Base-by-base conservation (phyloP, 2,329 filamentous ascomycete species). In the Fusarium nurragi region DNA sequence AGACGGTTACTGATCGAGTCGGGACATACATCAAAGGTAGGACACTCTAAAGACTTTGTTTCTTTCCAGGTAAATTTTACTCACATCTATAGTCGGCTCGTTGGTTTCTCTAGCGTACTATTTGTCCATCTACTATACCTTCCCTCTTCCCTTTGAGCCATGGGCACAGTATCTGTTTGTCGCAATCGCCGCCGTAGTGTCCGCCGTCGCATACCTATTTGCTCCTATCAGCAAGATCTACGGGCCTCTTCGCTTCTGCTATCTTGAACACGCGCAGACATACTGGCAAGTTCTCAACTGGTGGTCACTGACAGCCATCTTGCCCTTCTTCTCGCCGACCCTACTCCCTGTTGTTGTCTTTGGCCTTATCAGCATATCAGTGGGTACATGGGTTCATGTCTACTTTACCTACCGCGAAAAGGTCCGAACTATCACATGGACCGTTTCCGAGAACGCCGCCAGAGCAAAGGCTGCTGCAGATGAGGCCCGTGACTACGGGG, bases 261-360 rank as follows among this genome's bases (percentile, higher is more conserved):
- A 65, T 14, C 56, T 65, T 6, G 62, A 65, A 14, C 62, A 65
- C 13, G 43, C 62, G 1, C 62, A 65, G 12, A 65, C 62, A 10
- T 65, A 65, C 14, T 65, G 62, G 62, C 43, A 66, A 0, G 41
- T 65, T 0, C 32, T 66, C 3, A 66, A 65, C 12, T 65, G 62
- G 62, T 66, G 62, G 62, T 65, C 62, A 0, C 26, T 65, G 0
- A 63, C 57, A 0, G 51, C 62, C 2, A 26, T 65, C 1, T 34
- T 65, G 0, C 57, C 64, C 6, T 66, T 65, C 43, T 66, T 65
- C 11, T 66, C 51, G 1, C 62, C 51, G 0, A 19, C 39, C 1
- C 43, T 65, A 0, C 57, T 65, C 1, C 62, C 62, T 0, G n/a
- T 58, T 4, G 44, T 50, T 2, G 43, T 59, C 5, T 53, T 66